A percentile compares a stretch with the other conserved stretches of the same genome.
These are phyloP conservation scores for Typha latifolia DNA, from an alignment of 176 grass and related monocot genomes.

Conservation along the genomic window DNA sequence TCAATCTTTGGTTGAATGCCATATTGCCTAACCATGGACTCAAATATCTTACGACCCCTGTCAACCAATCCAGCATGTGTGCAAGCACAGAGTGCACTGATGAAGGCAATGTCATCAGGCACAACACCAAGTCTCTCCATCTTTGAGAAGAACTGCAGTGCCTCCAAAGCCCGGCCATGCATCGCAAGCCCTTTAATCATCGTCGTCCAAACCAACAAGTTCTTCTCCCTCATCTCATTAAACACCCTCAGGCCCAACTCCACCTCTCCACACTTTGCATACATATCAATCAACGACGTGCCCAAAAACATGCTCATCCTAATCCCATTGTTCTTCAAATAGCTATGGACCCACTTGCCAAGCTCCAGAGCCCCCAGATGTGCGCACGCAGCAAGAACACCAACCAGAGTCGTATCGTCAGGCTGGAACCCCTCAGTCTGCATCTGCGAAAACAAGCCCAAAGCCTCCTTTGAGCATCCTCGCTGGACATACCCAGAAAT, in stretches of 20 bases:
- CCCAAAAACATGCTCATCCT: conserved; percentile 39
- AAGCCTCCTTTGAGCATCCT: conserved; percentile 28
- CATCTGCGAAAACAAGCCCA: conserved; percentile 27
- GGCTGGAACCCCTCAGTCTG: conserved; percentile 23
- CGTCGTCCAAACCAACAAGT: conserved; percentile 48
- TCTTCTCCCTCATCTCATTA: conserved; percentile 33
- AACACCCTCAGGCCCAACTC: conserved; percentile 39
- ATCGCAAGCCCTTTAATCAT: conserved; percentile 48
- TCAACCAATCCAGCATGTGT: conserved; percentile 40
- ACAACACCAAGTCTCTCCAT: conserved; percentile 32
- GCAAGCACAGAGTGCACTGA: conserved; percentile 33
- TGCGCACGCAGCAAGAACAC: conserved; percentile 23
- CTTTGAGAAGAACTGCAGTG: conserved; percentile 28
- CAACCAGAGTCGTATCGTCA: conserved; percentile 27
- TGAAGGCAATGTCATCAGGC: conserved; percentile 45
- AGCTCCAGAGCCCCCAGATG: conserved; percentile 42
- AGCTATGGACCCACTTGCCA: conserved; percentile 43
- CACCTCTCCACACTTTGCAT: conserved; percentile 37
- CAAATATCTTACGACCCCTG: conserved; percentile 31
- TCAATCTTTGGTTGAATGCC: conserved; percentile 45
- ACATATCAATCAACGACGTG: conserved; percentile 40
- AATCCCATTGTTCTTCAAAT: conserved; percentile 16
- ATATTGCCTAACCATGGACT: conserved; percentile 38
- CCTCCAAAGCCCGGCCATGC: conserved; percentile 39
- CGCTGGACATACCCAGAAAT: conserved; percentile 43